phyloP scores from a whole-genome alignment of 306 rosid species.

The Senna tora region DNA sequence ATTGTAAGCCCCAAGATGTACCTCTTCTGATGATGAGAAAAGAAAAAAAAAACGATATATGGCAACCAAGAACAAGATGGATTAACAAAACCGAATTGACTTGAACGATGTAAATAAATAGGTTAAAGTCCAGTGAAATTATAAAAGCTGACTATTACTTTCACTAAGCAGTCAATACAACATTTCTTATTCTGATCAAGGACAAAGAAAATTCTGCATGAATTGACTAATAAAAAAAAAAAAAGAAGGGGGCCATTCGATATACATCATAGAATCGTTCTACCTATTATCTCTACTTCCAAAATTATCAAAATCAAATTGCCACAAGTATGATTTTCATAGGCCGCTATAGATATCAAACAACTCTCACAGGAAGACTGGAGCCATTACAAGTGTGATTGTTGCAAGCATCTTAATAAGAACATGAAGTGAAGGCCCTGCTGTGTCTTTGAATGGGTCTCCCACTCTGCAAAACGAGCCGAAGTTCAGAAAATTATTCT shows the following conservation, averaged over 20 bases:
- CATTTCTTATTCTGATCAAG: conserved; percentile 43
- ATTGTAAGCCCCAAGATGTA: too few relatives aligned
- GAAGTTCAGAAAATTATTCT: background rate
- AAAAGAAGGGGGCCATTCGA: conserved; percentile 51
- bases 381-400: conserved; percentile 97
- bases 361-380: conserved; percentile 82
- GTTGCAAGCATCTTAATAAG: conserved; percentile 98
- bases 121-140: background rate
- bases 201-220: conserved; percentile 36
- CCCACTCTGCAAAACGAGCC: conserved; percentile 72
- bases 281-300: conserved; percentile 54
- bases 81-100: background rate
- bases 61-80: too few relatives aligned
- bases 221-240: conserved; percentile 44
- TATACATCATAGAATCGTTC: conserved; percentile 54
- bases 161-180: conserved; percentile 44
- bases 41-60: too few relatives aligned
- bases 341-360: conserved; percentile 46
- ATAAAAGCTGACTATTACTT: conserved; percentile 12
- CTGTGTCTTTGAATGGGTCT: conserved; percentile 98
- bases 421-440: conserved; percentile 97
- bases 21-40: too few relatives aligned
- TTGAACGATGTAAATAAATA: background rate
- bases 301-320: conserved; percentile 53
- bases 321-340: conserved; percentile 38